phyloP scores from a whole-genome alignment of 371 early-diverging fungal species.

The Capillidium rhysosporum region DNA sequence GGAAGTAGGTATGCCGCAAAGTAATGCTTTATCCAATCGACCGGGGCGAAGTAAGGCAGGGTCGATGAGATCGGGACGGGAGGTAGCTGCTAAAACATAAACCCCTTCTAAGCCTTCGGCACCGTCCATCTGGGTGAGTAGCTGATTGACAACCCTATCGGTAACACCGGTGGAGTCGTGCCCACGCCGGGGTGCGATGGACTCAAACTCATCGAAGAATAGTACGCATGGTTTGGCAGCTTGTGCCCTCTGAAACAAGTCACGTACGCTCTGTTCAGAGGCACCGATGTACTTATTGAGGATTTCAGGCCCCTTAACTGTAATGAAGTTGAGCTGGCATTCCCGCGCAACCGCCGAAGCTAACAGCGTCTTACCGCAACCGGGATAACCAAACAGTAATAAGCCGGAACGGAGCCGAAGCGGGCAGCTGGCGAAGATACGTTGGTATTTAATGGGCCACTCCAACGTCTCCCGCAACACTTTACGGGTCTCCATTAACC shows the following conservation, averaged over 20 bases:
- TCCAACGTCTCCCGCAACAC: constrained; percentile 77
- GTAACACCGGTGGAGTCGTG: constrained; percentile 86
- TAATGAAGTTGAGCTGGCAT: constrained; percentile 84
- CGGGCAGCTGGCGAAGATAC: constrained; percentile 69
- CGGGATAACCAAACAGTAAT: constrained; percentile 86
- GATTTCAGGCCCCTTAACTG: constrained; percentile 91
- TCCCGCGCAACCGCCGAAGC: constrained; percentile 86
- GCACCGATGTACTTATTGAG: constrained; percentile 95
- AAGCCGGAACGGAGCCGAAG: constrained; percentile 79
- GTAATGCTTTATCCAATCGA: constrained; percentile 86
- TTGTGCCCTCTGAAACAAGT: constrained; percentile 84
- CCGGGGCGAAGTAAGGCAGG: constrained; percentile 96
- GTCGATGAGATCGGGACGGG: constrained; percentile 98
- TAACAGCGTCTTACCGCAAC: constrained; percentile 84
- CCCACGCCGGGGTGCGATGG: constrained; percentile 77
- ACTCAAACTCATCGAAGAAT: constrained; percentile 97
- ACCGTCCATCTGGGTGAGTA: constrained; percentile 93
- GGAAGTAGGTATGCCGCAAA: constrained; percentile 63
- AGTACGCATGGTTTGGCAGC: constrained; percentile 75
- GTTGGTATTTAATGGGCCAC: constrained; percentile 85
- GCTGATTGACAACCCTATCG: constrained; percentile 88
- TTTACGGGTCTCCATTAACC: constrained; percentile 56
- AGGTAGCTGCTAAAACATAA: constrained; percentile 87
- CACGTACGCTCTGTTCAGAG: constrained; percentile 69
- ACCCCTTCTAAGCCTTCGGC: constrained; percentile 80